Base-by-base conservation (phyloP, 495 filamentous ascomycete species). In the Penicillium psychrofluorescens region DNA sequence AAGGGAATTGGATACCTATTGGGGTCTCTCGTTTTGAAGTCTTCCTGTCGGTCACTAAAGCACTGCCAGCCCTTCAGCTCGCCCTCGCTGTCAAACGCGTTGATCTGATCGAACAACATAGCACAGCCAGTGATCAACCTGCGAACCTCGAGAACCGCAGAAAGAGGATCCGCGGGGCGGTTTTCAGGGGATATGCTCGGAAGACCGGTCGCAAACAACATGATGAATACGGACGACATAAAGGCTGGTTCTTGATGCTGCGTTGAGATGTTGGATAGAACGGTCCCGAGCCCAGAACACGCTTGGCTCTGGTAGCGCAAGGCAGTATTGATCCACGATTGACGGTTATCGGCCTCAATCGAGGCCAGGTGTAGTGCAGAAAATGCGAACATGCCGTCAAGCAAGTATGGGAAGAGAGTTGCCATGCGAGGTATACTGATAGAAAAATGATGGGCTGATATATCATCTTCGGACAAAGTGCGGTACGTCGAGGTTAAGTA, bases 371-470 rank as follows among this genome's bases (percentile, higher is more conserved):
- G 73, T 29, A 74, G 49, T 6, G 73, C 67, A 6, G 72, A 63
- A 7, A 77, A 43, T 1, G 73, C 72, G 5, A 76, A 53, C 7
- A 77, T 58, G 38, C 63, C 65, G 46, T 75, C 71, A 38, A 77
- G 53, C 8, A 76, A 50, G 41, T 67, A 77, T 0, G 64, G 60
- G 46, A 67, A 62, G 0, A 61, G 48, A 13, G 67, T 61, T 1
- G 71, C 74, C 41, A 74, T 56, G 7, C 63, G 64, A 6, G 71
- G 70, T 12, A 73, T 64, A 6, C 49, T 55, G n/a, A 63, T 56
- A 22, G 66, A 66, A 33, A 71, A 69, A 35, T 77, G 63, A 29
- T 63, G 38, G 28, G 46, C 44, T 11, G 61, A 63, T 8, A 67
- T 43, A 0, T 48, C 53, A 12, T 63, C 58, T 14, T 57, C 53